These are phyloP conservation scores for Zostera marina DNA, from an alignment of 116 monocot genomes.

Conservation along the genomic window DNA sequence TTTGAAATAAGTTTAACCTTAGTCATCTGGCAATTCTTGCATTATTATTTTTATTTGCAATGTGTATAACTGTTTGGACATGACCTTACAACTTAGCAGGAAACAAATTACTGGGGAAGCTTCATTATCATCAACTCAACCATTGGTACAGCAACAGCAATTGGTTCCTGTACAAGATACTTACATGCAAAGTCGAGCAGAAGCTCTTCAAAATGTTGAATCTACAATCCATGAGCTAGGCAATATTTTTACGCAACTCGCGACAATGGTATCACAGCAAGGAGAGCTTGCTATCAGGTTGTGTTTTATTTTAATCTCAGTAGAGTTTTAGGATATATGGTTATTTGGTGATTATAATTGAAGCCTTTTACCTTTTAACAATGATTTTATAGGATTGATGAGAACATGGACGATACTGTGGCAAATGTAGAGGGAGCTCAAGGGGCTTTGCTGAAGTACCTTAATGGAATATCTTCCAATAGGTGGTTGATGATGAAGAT, in stretches of 20 bases:
- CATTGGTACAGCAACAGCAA: slow-evolving; percentile 41
- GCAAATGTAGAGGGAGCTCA: slow-evolving; percentile 81
- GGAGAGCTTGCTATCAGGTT: slow-evolving; percentile 89
- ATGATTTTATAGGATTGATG: slow-evolving; percentile 48
- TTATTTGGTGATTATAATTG: too few relatives aligned
- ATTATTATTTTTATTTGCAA: not conserved
- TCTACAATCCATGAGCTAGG: slow-evolving; percentile 89
- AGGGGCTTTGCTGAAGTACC: slow-evolving; percentile 65
- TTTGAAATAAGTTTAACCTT: not conserved
- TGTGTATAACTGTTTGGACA: not conserved
- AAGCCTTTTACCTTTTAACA: too few relatives aligned
- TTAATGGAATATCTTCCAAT: slow-evolving; percentile 77
- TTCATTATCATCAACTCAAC: slow-evolving; percentile 49
- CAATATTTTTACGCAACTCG: slow-evolving; percentile 81
- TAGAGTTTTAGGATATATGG: too few relatives aligned
- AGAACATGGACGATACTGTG: slow-evolving; percentile 78
- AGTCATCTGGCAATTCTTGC: too few relatives aligned
- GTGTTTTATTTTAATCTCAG: not conserved
- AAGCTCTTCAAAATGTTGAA: slow-evolving; percentile 92
- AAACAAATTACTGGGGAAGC: slow-evolving; percentile 62
- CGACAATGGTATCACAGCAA: slow-evolving; percentile 89
- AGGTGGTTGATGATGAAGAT: slow-evolving; percentile 68
- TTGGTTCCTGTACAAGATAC: slow-evolving; percentile 60
- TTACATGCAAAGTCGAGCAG: slow-evolving; percentile 87
- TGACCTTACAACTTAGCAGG: slow-evolving; percentile 7